Conservation (phyloP, 257 asterid species). For the Plectranthus barbatus region DNA sequence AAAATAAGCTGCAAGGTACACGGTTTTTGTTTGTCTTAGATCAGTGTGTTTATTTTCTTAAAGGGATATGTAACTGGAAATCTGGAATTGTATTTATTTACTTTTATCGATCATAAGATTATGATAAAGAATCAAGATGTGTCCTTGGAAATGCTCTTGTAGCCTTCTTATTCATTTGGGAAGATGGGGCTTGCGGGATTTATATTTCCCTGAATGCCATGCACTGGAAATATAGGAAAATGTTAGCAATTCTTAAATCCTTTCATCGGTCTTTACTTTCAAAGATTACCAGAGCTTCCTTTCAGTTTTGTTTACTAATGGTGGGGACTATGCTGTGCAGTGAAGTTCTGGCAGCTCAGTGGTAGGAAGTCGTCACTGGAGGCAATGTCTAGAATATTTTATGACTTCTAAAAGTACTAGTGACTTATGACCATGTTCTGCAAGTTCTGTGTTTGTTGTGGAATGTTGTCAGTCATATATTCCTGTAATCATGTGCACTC, state of each 20-base stretch:
- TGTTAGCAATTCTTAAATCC: not conserved
- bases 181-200: not conserved
- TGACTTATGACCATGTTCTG: not conserved
- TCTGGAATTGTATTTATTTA: not conserved
- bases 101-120: not conserved
- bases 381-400: not conserved
- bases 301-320: too few relatives aligned
- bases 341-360: too few relatives aligned
- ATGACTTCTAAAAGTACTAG: not conserved
- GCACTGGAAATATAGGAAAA: not conserved
- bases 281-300: too few relatives aligned
- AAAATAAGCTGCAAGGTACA: not conserved
- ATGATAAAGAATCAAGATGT: not conserved
- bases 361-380: too few relatives aligned
- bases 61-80: not conserved
- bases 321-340: too few relatives aligned
- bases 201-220: not conserved
- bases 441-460: not conserved
- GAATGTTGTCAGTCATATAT: not conserved
- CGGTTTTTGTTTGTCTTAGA: not conserved
- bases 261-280: too few relatives aligned
- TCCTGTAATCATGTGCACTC: conserved; percentile 2
- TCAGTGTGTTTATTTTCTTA: too few relatives aligned
- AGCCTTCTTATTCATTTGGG: not conserved
- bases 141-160: not conserved